Evolutionary conservation across 176 grass and related monocot species (phyloP).

Genomic region (Oryza punctata): DNA sequence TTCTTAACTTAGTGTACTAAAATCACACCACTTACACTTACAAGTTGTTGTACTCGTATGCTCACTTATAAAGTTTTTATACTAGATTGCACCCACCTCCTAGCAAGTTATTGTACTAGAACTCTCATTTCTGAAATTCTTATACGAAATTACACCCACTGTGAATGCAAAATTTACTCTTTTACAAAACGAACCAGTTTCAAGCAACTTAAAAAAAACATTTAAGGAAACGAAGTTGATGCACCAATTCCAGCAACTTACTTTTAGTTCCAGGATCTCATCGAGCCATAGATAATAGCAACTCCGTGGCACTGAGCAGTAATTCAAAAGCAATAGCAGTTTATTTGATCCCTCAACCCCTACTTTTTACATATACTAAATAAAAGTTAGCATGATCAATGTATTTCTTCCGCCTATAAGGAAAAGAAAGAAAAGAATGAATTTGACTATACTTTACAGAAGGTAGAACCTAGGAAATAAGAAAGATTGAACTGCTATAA

Average conservation of each 20-base stretch:
- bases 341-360: neutral
- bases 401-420: neutral
- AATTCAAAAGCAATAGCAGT: neutral
- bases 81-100: too few species aligned
- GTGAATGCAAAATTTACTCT: too few species aligned
- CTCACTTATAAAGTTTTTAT: too few species aligned
- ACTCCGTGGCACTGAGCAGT: neutral
- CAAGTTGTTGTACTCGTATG: too few species aligned
- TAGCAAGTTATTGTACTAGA: too few species aligned
- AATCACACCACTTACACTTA: too few species aligned
- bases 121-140: too few species aligned
- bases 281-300: too few species aligned
- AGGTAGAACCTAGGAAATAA: neutral
- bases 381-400: neutral
- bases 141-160: too few species aligned
- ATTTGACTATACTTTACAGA: neutral
- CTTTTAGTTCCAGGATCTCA: too few species aligned
- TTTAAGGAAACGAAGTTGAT: neutral
- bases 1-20: too few species aligned
- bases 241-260: neutral
- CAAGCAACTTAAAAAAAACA: neutral
- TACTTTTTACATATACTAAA: neutral
- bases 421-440: neutral
- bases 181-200: too few species aligned
- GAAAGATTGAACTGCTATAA: neutral